These are phyloP conservation scores for Stereocaulon alpinum DNA, from an alignment of 495 filamentous ascomycete genomes.

Conservation along the genomic window DNA sequence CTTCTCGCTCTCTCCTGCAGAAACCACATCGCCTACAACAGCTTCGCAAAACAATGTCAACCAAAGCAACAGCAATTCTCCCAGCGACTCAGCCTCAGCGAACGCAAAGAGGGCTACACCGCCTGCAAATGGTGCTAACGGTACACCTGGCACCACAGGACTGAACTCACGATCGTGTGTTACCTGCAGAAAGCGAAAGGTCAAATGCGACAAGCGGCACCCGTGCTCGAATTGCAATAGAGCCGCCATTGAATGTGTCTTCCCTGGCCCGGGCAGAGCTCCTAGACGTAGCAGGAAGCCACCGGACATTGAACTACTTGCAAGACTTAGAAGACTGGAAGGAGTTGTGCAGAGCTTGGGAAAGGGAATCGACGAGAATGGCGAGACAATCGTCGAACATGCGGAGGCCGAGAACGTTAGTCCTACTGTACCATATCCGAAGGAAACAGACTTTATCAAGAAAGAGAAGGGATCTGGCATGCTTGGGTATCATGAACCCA, in stretches of 20 bases:
- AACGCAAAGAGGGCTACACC: neutral
- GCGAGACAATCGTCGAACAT: slow-evolving; percentile 7
- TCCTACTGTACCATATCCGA: neutral
- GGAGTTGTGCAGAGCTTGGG: slow-evolving; percentile 65
- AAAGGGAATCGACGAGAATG: slow-evolving; percentile 33
- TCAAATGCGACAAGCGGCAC: slow-evolving; percentile 73
- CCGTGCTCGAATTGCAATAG: slow-evolving; percentile 80
- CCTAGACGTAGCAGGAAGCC: slow-evolving; percentile 56
- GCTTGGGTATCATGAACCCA: slow-evolving; percentile 23
- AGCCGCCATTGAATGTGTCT: slow-evolving; percentile 70
- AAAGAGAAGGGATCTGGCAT: neutral
- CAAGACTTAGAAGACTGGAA: slow-evolving; percentile 67
- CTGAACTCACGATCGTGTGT: slow-evolving; percentile 65
- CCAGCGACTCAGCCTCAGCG: slow-evolving; percentile 11
- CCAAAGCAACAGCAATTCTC: slow-evolving; percentile 5
- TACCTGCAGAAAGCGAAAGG: slow-evolving; percentile 75
- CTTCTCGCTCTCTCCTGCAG: slow-evolving; percentile 14
- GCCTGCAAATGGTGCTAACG: slow-evolving; percentile 1
- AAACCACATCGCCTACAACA: slow-evolving; percentile 3
- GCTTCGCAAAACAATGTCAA: neutral
- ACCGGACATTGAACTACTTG: slow-evolving; percentile 66
- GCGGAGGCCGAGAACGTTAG: slow-evolving; percentile 8
- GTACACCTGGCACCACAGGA: slow-evolving; percentile 1
- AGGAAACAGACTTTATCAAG: neutral
- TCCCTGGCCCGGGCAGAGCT: slow-evolving; percentile 72